Evolutionary conservation across 441 rosid genomes (phyloP), one percentile per base, ranked within the genome.

Genomic region (Gossypium laxum): DNA sequence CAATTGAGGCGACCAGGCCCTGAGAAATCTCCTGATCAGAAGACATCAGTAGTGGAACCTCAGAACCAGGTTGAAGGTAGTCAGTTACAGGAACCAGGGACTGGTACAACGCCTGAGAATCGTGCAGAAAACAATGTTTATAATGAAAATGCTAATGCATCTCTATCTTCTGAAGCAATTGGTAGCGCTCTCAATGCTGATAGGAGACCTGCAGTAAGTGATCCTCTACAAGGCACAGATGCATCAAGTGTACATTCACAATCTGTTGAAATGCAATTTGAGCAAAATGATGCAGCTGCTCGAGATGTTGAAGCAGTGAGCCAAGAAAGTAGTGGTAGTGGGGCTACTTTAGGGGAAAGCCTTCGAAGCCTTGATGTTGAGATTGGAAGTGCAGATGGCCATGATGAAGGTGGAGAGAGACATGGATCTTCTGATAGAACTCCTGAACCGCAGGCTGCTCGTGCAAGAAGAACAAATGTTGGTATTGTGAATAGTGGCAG

Each of bases 331-430:
- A 79, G 99, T 65, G 98, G 95, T 62, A 92, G 97, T 83, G 99
- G 97, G 67, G 99, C 97, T 66, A 95, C 99, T 61, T 84, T 95
- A 62, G 98, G 98, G 71, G 99, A 95, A 83, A 95, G 99, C 82
- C 97, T 95, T 41, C 86, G 99, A 74, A 95, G 99, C 82, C 81
- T 95, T 70, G 99, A 95, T 79, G 99, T 95, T 83, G 99, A 95
- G 78, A 95, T 95, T 55, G 99, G 99, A 76, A 95, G 99, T 82
- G 99, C 97, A 38, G 99, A 95, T 91, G 99, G 99, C 22, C 99
- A 91, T 82, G 99, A 92, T 73, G 99, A 95, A 79, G 92, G 93
- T 76, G 92, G 90, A 41, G 99, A 95, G 71, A 87, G 99, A 81
- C 96, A 87, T 79, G 94, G 94, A 60, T 81, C 92, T 65, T 85